Base-by-base conservation (phyloP, 441 rosid genomes). In the Manihot esculenta region DNA sequence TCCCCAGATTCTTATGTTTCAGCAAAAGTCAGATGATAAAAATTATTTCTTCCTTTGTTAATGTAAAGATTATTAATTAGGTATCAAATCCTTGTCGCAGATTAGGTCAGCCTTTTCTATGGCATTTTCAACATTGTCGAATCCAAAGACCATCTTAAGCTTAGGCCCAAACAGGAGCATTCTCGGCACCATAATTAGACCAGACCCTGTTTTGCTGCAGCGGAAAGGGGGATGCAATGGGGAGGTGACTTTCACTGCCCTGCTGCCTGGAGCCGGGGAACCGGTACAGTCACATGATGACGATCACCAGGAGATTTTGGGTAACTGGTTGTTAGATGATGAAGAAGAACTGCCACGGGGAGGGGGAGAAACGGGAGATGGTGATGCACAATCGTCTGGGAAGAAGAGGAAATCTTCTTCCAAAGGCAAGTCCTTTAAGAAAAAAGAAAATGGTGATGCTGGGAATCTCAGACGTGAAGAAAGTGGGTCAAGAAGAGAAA, bases 221-320 rank as follows among this genome's bases (percentile, higher is more conserved):
- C 93, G 98, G 47, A 86, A 89, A 80, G 94, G 97, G 35, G 99
- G 97, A 30, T 56, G 73, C 21, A 86, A 82, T 41, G 89, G 95
- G 57, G 89, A 84, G 3, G 75, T 89, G 45, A 88, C 90, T 61
- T 90, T 94, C 78, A 81, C 67, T 70, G 85, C 80, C 80, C 77
- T 94, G 84, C 85, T 94, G 53, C 89, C 95, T 4, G 97, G 99
- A 74, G 97, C 97, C 0, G 97, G 97, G 80, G 93, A 92, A 75
- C 94, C 89, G 21, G 51, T 89, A 42, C 86, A 60, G 38, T 72
- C 75, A 11, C 64, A 47, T 33, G 26, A 59, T 11, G 82, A 70
- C 57, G 79, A 80, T 65, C 77, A 70, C 27, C 83, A 77, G 5
- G 93, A 90, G 53, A 84, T 89, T 48, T 73, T 88, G 74, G 80